Conservation (phyloP, 345 rosid species). For the Bruguiera parviflora region DNA sequence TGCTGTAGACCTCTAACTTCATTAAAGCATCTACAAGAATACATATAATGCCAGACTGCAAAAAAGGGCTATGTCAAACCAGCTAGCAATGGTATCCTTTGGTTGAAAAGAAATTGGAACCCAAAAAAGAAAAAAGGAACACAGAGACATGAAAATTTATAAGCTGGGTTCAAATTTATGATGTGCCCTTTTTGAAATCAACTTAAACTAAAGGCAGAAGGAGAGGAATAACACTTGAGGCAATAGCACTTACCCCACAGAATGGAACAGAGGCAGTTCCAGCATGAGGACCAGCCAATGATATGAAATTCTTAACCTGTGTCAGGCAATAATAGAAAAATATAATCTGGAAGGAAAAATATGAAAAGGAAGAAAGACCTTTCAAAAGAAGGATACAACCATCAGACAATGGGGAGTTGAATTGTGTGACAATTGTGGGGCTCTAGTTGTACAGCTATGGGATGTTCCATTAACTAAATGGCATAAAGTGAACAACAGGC, state of each 20-base stretch:
- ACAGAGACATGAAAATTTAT: background rate
- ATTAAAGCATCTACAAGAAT: conserved; percentile 59
- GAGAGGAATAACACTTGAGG: background rate
- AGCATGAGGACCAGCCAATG: conserved; percentile 81
- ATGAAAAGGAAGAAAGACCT: no score
- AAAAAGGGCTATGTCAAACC: background rate
- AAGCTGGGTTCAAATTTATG: background rate
- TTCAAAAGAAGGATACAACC: background rate
- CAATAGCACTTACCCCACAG: conserved; percentile 56
- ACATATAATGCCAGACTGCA: conserved; percentile 56
- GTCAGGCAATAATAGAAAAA: conserved; percentile 13
- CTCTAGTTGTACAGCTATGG: no score
- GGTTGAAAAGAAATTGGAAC: no score
- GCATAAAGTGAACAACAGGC: no score
- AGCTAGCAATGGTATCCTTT: no score
- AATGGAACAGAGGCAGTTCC: conserved; percentile 83
- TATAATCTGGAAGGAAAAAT: background rate
- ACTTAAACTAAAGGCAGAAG: background rate
- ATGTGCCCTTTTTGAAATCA: background rate
- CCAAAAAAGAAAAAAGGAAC: background rate
- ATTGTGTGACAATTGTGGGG: no score
- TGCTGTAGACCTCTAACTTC: conserved; percentile 59
- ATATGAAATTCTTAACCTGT: conserved; percentile 79
- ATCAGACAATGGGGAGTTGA: no score
- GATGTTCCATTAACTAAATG: no score